Conservation (phyloP, 805 yeast genomes). For the Yamadazyma philogaea region DNA sequence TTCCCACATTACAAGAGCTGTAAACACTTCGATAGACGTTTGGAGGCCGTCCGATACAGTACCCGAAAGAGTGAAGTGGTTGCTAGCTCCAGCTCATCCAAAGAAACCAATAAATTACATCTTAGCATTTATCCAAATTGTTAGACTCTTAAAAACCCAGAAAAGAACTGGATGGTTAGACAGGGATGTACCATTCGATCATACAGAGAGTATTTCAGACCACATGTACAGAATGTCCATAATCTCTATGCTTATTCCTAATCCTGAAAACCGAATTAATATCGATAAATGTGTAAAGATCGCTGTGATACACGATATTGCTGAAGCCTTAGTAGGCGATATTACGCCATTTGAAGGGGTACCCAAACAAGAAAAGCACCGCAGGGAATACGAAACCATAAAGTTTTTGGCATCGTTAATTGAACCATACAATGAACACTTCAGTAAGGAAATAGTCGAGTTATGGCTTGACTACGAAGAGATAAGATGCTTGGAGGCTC, state of each 20-base stretch:
- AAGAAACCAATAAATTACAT: constrained; percentile 44
- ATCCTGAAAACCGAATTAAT: constrained; percentile 44
- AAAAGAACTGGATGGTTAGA: constrained; percentile 95
- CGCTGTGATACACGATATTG: constrained; percentile 89
- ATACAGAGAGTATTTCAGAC: constrained; percentile 78
- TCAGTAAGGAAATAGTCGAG: constrained; percentile 62
- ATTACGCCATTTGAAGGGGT: constrained; percentile 75
- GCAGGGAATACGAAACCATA: constrained; percentile 74
- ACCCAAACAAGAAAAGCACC: constrained; percentile 76
- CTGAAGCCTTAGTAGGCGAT: constrained; percentile 92
- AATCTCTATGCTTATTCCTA: constrained; percentile 65
- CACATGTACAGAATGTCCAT: constrained; percentile 95
- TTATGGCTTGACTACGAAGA: constrained; percentile 90
- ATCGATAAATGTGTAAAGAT: constrained; percentile 74
- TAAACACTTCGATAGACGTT: constrained; percentile 2
- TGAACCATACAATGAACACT: constrained; percentile 57
- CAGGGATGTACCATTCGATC: constrained; percentile 44
- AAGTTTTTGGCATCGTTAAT: constrained; percentile 59
- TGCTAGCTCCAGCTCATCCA: constrained; percentile 27
- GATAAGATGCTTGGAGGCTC: constrained; percentile 75
- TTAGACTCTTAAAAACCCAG: constrained; percentile 70
- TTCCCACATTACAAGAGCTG: constrained; percentile 4
- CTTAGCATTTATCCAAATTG: constrained; percentile 59
- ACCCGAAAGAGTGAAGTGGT: constrained; percentile 42
- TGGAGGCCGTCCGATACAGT: constrained; percentile 59